These are phyloP conservation scores for Sugiyamaella grinbergsii DNA, from an alignment of 1,139 yeast species.

Conservation along the genomic window DNA sequence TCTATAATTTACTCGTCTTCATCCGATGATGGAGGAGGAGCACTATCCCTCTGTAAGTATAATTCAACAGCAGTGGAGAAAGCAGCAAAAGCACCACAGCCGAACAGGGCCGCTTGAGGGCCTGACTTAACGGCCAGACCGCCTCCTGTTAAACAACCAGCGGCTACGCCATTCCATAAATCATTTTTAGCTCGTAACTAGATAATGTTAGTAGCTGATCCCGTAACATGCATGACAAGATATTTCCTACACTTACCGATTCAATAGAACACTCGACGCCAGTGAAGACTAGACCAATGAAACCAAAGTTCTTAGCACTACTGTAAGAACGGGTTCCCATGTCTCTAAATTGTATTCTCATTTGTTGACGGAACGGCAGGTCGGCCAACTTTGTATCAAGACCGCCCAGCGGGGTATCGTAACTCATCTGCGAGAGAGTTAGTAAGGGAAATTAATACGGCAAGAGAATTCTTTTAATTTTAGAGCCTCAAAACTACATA, in stretches of 20 bases:
- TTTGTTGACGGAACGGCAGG: conserved; percentile 88
- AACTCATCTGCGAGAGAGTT: conserved; percentile 50
- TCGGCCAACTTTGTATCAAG: conserved; percentile 60
- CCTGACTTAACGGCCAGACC: conserved; percentile 92
- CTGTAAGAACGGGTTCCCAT: conserved; percentile 87
- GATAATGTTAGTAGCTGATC: conserved; percentile 12
- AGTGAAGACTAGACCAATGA: conserved; percentile 88
- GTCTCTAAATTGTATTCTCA: conserved; percentile 86
- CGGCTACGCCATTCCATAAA: conserved; percentile 85
- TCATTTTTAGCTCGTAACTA: conserved; percentile 83
- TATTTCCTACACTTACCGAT: conserved; percentile 29
- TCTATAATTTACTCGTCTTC: conserved; percentile 62
- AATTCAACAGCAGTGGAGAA: conserved; percentile 89
- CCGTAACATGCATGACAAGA: too few species aligned
- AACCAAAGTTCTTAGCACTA: conserved; percentile 93
- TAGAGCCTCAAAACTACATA: conserved; percentile 46
- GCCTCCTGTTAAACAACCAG: conserved; percentile 92
- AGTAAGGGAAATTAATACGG: background rate
- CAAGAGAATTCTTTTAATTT: too few species aligned
- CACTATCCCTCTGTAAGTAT: conserved; percentile 83
- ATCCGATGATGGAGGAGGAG: conserved; percentile 84
- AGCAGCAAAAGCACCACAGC: conserved; percentile 98
- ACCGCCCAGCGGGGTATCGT: conserved; percentile 75
- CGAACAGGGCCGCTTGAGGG: conserved; percentile 86
- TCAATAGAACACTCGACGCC: conserved; percentile 95